Evolutionary conservation across 768 basidiomycete genomes (phyloP).

Genomic region (Cystobasidium onofrii): DNA sequence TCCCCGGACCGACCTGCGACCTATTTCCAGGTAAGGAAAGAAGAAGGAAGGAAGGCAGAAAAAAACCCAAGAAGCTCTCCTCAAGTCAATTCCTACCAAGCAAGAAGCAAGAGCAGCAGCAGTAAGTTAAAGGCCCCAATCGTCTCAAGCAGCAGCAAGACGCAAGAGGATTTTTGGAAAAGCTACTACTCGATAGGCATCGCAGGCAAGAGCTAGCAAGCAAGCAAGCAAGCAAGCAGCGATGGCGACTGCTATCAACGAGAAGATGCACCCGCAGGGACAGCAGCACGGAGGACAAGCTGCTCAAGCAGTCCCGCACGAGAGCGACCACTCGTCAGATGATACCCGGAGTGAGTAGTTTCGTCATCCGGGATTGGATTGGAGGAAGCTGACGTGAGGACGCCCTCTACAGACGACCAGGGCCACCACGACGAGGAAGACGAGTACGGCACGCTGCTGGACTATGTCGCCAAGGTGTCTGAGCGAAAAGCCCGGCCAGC

Average conservation of each 20-base stretch:
- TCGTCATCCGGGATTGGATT: not conserved
- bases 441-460: constrained; percentile 48
- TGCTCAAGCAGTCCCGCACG: not conserved
- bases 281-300: not conserved
- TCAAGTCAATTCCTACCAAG: not conserved
- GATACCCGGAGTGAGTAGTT: constrained; percentile 20
- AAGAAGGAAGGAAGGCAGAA: not conserved
- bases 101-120: not conserved
- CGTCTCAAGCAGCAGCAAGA: not conserved
- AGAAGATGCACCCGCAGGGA: not conserved
- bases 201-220: no score
- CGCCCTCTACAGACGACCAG: constrained; percentile 3
- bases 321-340: constrained; percentile 12
- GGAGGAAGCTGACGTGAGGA: not conserved
- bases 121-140: not conserved
- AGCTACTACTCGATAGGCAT: no score
- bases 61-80: not conserved
- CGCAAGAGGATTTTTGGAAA: no score
- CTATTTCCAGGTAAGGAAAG: not conserved
- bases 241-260: not conserved
- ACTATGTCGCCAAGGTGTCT: constrained; percentile 46
- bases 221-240: not conserved
- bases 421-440: constrained; percentile 39
- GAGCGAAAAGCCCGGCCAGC: constrained; percentile 37
- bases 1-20: not conserved